Percentiles rank a stretch among this genome's conserved stretches.
phyloP scores from a whole-genome alignment of 805 yeast genomes.

The Candida silvicultrix region DNA sequence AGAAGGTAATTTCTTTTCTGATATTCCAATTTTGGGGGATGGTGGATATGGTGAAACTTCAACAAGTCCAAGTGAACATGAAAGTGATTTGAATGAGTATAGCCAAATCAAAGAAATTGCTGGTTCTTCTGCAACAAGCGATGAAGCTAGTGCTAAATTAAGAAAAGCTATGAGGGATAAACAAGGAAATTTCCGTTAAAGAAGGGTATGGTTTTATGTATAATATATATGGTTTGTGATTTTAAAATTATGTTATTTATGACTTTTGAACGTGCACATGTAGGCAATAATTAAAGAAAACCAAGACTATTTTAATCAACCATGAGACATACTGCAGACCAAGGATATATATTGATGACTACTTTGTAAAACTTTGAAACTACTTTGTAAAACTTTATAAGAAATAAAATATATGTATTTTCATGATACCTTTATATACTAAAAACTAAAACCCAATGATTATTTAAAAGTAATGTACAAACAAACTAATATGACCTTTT shows the following conservation, averaged over 20 bases:
- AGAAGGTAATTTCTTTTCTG: slow-evolving; percentile 47
- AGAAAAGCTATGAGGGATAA: slow-evolving; percentile 8
- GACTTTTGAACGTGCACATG: too few species aligned
- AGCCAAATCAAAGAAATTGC: not conserved
- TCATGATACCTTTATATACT: not conserved
- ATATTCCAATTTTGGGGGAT: slow-evolving; percentile 51
- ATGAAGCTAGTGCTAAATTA: slow-evolving; percentile 6
- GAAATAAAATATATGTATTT: not conserved
- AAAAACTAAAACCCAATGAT: not conserved
- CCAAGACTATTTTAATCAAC: too few species aligned
- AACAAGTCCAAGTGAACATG: not conserved
- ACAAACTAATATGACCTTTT: not conserved
- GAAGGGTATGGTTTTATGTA: not conserved
- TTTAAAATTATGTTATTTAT: too few species aligned
- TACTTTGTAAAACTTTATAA: too few species aligned
- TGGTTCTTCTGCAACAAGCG: not conserved
- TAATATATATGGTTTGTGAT: not conserved
- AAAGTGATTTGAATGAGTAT: slow-evolving; percentile 1
- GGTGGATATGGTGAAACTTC: slow-evolving; percentile 11
- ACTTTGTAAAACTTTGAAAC: too few species aligned
- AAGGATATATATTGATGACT: too few species aligned
- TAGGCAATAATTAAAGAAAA: too few species aligned
- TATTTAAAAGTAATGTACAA: not conserved
- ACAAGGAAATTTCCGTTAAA: not conserved
- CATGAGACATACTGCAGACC: too few species aligned